Evolutionary conservation across 2,329 filamentous ascomycete genomes (phyloP), one percentile per base, ranked within the genome.

Genomic region (Pseudogymnoascus destructans): DNA sequence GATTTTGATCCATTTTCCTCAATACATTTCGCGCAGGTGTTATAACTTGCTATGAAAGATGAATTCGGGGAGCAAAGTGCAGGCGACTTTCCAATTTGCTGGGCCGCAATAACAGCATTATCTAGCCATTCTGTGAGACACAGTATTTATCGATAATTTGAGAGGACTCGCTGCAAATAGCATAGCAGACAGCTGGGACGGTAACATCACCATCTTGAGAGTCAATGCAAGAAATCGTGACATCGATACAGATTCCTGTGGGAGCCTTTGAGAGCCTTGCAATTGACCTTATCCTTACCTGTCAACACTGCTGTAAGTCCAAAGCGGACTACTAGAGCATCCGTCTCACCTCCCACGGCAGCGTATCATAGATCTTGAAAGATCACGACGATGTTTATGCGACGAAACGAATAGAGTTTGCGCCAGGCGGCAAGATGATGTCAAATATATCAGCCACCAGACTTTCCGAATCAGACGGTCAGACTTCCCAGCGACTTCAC

Each of bases 321-420:
- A 27, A 27, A 30, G 46, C 46, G 23, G 46, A 25, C 17, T 65
- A 55, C 61, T 69, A 21, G 38, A 42, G 13, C 13, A 32, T 58
- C 38, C 36, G 56, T 42, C 32, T 36, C 36, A 27, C 23, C 6
- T 36, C 32, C 10, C 32, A 57, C 17, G 21, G 36, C 56, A 19
- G 32, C 38, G 36, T 32, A 21, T 46, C 36, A 49, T 10, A 13
- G 17, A 32, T 27, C 56, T 38, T 38, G 19, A 57, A 15, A 35
- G 55, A 57, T 6, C 55, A 15, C 25, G 25, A 56, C 25, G 46
- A 52, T 52, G 46, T 52, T 52, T 52, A 52, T 52, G 23, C 46
- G 46, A 52, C 46, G 46, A 52, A 52, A 52, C 46, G 46, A 13
- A 52, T 52, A 52, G 46, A 52, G 46, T 52, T 52, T 52, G 25